These are phyloP conservation scores for Sanguinoderma infundibulare DNA, from an alignment of 1,284 basidiomycete species.

Conservation along the genomic window DNA sequence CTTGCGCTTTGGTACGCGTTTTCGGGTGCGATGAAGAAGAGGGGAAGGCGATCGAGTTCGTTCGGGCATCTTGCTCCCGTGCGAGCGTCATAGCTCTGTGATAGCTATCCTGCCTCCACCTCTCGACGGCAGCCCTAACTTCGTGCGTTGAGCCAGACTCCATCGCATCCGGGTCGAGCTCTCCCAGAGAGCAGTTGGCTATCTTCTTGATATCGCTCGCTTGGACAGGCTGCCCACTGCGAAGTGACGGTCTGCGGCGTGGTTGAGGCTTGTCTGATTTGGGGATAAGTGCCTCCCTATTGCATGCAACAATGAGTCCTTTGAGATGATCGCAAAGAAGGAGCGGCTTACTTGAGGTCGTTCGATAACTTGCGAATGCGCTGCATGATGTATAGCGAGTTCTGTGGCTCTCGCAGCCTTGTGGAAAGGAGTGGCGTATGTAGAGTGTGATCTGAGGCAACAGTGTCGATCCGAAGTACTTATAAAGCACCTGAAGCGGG, in stretches of 20 bases:
- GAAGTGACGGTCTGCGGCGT: not conserved
- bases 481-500: not conserved
- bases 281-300: not conserved
- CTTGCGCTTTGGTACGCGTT: not conserved
- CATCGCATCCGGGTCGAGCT: not conserved
- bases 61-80: not conserved
- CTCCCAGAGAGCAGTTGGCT: not conserved
- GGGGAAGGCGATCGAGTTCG: not conserved
- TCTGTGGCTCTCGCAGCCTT: not conserved
- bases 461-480: not conserved
- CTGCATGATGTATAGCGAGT: not conserved
- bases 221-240: not conserved
- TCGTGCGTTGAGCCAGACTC: not conserved
- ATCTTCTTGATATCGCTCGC: not conserved
- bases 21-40: not conserved
- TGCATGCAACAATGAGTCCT: not conserved
- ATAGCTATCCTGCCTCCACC: not conserved
- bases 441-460: not conserved
- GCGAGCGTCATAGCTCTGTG: not conserved
- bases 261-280: not conserved
- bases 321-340: not conserved
- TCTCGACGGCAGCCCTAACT: not conserved
- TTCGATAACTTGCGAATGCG: not conserved
- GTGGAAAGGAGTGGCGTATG: not conserved
- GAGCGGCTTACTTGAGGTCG: not conserved